Evolutionary conservation across 768 basidiomycete genomes (phyloP).

Genomic region (Russula abietina): DNA sequence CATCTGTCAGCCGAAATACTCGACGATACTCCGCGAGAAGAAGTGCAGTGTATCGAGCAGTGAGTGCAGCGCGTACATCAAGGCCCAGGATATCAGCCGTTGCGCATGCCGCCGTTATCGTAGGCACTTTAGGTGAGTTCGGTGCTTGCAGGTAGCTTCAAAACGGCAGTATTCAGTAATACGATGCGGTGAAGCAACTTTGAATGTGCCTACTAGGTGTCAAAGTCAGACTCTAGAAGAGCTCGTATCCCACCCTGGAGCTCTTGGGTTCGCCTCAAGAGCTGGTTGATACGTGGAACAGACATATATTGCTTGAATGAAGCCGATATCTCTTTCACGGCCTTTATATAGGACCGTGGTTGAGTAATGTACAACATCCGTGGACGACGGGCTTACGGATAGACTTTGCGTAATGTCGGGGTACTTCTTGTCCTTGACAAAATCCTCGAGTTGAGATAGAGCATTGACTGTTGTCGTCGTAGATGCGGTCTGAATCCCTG

Average conservation of each 20-base stretch:
- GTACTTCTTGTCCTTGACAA: slow-evolving; percentile 74
- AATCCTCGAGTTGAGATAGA: slow-evolving; percentile 71
- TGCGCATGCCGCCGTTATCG: slow-evolving; percentile 77
- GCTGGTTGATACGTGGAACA: slow-evolving; percentile 67
- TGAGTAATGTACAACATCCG: neutral
- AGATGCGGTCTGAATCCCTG: neutral
- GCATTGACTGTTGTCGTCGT: slow-evolving; percentile 57
- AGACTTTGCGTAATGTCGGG: slow-evolving; percentile 79
- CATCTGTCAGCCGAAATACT: slow-evolving; percentile 88
- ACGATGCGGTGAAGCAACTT: neutral
- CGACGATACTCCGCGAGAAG: slow-evolving; percentile 94
- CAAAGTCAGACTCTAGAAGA: slow-evolving; percentile 85
- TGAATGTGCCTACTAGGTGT: slow-evolving; percentile 68
- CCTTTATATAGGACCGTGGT: slow-evolving; percentile 40
- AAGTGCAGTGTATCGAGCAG: slow-evolving; percentile 84
- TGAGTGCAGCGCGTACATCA: slow-evolving; percentile 73
- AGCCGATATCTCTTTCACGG: slow-evolving; percentile 77
- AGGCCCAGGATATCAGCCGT: slow-evolving; percentile 84
- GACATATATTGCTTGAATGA: slow-evolving; percentile 76
- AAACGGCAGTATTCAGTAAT: slow-evolving; percentile 2
- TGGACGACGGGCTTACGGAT: slow-evolving; percentile 45
- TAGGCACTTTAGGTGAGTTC: slow-evolving; percentile 42
- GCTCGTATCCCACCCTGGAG: slow-evolving; percentile 76
- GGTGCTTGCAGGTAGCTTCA: slow-evolving; percentile 75
- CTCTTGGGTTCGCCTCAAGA: slow-evolving; percentile 76